A percentile compares a stretch with the other conserved stretches of the same genome.
Evolutionary conservation across 140 eudicot genomes (phyloP).

Genomic region (Stevia rebaudiana): DNA sequence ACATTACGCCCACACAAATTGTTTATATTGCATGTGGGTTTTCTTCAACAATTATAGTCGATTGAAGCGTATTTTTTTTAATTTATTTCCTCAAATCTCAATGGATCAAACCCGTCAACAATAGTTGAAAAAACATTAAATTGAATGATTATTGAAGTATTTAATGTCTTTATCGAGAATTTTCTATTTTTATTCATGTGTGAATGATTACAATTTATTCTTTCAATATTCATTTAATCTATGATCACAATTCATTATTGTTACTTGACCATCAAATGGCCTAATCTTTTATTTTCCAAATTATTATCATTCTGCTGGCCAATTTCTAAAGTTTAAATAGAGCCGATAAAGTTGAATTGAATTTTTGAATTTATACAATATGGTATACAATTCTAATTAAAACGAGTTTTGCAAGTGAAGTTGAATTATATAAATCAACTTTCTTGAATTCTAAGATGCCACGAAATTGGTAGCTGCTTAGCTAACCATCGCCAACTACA

Average conservation of each 20-base stretch:
- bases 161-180: no score
- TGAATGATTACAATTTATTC: conserved; percentile 1
- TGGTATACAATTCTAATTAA: not conserved
- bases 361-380: not conserved
- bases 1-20: conserved; percentile 6
- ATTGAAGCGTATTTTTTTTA: no score
- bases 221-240: conserved; percentile 1
- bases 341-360: conserved; percentile 19
- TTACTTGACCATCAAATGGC: conserved; percentile 10
- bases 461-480: no score
- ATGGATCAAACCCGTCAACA: no score
- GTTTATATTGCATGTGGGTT: not conserved
- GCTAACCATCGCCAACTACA: no score
- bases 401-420: conserved; percentile 23
- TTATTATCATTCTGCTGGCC: conserved; percentile 12
- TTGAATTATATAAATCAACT: no score
- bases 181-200: conserved; percentile 12
- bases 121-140: no score
- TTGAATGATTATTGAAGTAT: no score
- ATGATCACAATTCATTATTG: conserved; percentile 19
- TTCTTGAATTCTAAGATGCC: no score
- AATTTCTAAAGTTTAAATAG: not conserved
- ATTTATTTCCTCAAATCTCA: no score
- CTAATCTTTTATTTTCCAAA: not conserved
- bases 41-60: not conserved